A percentile compares a stretch with the other conserved stretches of the same genome.
Evolutionary conservation across 441 rosid species (phyloP).

Genomic region (Capsella rubella): DNA sequence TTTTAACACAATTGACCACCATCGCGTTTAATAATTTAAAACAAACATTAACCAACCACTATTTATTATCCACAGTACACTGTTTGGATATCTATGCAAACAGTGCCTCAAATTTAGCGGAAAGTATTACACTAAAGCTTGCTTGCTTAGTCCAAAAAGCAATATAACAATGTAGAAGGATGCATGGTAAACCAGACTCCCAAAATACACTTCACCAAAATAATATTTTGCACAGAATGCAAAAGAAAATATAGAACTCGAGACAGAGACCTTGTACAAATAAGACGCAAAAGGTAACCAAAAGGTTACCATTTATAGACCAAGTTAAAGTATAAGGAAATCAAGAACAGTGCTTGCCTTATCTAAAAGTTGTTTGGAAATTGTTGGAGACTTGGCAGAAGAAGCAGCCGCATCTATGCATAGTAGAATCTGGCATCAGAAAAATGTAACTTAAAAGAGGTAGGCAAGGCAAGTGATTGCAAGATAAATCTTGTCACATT

Average conservation of each 20-base stretch:
- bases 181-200: conserved; percentile 13
- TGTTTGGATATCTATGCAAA: neutral
- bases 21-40: neutral
- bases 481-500: conserved; percentile 22
- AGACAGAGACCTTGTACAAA: conserved; percentile 22
- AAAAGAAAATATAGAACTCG: conserved; percentile 8
- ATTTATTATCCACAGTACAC: neutral
- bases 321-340: conserved; percentile 34
- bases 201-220: conserved; percentile 20
- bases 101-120: neutral
- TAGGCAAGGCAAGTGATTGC: conserved; percentile 20
- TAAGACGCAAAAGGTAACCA: conserved; percentile 16
- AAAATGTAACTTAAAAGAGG: conserved; percentile 34
- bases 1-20: conserved; percentile 13
- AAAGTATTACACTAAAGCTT: conserved; percentile 15
- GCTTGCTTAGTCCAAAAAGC: conserved; percentile 27
- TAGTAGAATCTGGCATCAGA: conserved; percentile 79
- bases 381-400: conserved; percentile 81
- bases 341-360: conserved; percentile 63
- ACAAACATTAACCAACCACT: conserved; percentile 10
- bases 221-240: conserved; percentile 21
- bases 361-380: conserved; percentile 85
- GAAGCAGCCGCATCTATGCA: conserved; percentile 96
- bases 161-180: conserved; percentile 15
- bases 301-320: conserved; percentile 12